Conservation (phyloP, 768 basidiomycete genomes). For the Boletus rex-veris region DNA sequence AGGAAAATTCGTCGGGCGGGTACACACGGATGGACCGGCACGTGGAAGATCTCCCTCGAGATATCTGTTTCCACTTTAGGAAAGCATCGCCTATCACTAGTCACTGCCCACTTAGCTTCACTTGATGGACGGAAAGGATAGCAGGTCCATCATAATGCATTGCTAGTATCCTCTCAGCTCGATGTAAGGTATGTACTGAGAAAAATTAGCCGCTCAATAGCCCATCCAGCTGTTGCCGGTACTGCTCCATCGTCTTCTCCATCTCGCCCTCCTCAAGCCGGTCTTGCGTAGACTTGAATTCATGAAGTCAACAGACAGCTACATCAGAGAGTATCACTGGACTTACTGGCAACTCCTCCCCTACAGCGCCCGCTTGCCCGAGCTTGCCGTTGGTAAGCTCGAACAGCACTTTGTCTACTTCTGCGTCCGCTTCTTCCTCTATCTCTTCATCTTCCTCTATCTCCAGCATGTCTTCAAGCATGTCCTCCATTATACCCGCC, state of each 20-base stretch:
- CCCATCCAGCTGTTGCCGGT: slow-evolving; percentile 85
- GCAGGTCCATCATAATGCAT: slow-evolving; percentile 8
- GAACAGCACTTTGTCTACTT: slow-evolving; percentile 94
- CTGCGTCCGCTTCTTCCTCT: slow-evolving; percentile 94
- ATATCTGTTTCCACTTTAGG: slow-evolving; percentile 5
- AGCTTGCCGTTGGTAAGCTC: slow-evolving; percentile 95
- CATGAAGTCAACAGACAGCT: slow-evolving; percentile 6
- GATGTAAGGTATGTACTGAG: slow-evolving; percentile 14
- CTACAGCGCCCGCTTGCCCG: slow-evolving; percentile 76
- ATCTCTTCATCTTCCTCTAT: slow-evolving; percentile 93
- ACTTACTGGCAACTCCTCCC: slow-evolving; percentile 73
- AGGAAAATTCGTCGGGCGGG: slow-evolving; percentile 21
- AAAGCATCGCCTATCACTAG: background rate
- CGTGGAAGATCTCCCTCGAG: slow-evolving; percentile 12
- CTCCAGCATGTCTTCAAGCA: slow-evolving; percentile 91
- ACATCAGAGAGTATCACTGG: background rate
- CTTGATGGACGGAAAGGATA: background rate
- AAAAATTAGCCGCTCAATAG: slow-evolving; percentile 53
- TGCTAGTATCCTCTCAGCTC: background rate
- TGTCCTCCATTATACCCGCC: slow-evolving; percentile 98
- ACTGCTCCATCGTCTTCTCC: slow-evolving; percentile 85
- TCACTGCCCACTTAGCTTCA: background rate
- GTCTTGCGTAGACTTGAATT: slow-evolving; percentile 52
- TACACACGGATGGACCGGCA: slow-evolving; percentile 21
- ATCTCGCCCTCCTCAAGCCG: slow-evolving; percentile 74